Base-by-base conservation (phyloP, 2,329 filamentous ascomycete species). In the Alternaria novae-zelandiae region DNA sequence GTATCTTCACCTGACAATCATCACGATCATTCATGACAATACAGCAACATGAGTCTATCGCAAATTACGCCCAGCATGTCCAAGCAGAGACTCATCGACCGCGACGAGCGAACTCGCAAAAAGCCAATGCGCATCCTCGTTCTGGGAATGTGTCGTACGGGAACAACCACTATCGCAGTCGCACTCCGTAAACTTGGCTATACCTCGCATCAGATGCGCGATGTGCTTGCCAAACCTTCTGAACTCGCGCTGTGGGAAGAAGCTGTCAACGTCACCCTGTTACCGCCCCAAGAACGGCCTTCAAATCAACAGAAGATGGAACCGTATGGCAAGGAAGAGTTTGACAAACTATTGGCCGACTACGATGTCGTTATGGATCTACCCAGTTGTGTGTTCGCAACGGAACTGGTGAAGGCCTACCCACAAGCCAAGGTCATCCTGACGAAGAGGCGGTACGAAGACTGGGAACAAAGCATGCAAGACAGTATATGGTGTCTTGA, bases 61-160 rank as follows among this genome's bases (percentile, higher is more conserved):
- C 57, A 53, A 3, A 25, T 20, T 11, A 51, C 17, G n/a, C 28
- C 62, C 46, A 41, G 47, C 32, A 61, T 68, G 64, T 30, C 71
- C 17, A 10, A 15, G 57, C 63, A 57, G 23, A 62, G 73, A 43
- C 58, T 69, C 74, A 90, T 92, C 78, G 88, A 93, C 79, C 84
- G 88, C 54, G 84, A 88, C 69, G 82, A 88, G 82, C 89, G 88
- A 78, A 85, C 84, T 63, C 88, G 90, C 59, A 86, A 83, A 30
- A 89, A 91, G 55, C 90, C 90, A 32, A 92, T 93, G 90, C 88
- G 88, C 76, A 88, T 93, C 50, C 86, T 93, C 32, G 86, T 89
- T 50, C 84, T 93, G 0, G 90, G 90, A 49, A 84, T 92, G 17
- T 89, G 89, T 59, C 85, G 90, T 66, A 93, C 90, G 9, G 90